phyloP scores from a whole-genome alignment of 225 moss, liverwort and hornwort genomes.

The Marchantia paleacea region DNA sequence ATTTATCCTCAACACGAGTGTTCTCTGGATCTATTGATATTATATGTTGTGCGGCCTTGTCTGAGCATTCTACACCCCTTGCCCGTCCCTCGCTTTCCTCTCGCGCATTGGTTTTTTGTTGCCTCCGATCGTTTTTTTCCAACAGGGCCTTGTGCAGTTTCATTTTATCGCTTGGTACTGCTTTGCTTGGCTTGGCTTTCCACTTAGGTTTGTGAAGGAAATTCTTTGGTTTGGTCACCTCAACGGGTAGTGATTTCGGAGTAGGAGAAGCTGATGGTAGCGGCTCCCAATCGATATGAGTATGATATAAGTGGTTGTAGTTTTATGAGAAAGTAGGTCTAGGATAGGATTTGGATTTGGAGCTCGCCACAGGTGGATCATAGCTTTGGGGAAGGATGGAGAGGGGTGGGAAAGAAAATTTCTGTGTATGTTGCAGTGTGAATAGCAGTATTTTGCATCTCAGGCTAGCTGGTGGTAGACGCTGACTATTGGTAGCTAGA shows the following conservation, averaged over 20 bases:
- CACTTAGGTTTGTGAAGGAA: not conserved
- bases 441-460: not conserved
- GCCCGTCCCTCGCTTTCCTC: too few relatives aligned
- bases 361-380: not conserved
- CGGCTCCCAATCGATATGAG: too few relatives aligned
- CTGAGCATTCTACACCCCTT: not conserved
- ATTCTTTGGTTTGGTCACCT: too few relatives aligned
- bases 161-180: too few relatives aligned
- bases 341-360: constrained; percentile 6
- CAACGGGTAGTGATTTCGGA: too few relatives aligned
- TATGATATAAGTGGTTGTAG: too few relatives aligned
- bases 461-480: not conserved
- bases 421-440: not conserved
- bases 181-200: not conserved
- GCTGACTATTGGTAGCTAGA: not conserved
- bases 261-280: too few relatives aligned
- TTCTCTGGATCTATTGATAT: not conserved
- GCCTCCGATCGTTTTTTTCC: not conserved
- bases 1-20: not conserved
- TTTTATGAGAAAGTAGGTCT: constrained; percentile 5
- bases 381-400: not conserved
- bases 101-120: not conserved
- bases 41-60: not conserved
- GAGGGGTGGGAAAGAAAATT: not conserved
- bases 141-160: not conserved